Evolutionary conservation across 164 flowering plant genomes (phyloP).

Genomic region (Sextonia rubra): DNA sequence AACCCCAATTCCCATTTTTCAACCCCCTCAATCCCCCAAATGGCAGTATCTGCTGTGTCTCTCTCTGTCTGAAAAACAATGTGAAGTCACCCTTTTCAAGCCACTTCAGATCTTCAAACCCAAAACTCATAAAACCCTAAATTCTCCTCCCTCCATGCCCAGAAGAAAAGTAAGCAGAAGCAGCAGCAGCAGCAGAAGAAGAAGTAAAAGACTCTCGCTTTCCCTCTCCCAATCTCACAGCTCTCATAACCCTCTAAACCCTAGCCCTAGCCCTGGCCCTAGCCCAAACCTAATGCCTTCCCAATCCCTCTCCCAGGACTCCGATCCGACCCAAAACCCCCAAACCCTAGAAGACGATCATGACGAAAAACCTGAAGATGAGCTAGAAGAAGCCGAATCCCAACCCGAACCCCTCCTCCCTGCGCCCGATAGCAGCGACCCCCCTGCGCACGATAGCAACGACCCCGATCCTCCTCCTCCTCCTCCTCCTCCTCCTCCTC

Average conservation of each 20-base stretch:
- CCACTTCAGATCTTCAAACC: no score
- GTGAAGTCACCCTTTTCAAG: no score
- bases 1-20: no score
- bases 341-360: background rate
- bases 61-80: no score
- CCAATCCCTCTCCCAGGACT: background rate
- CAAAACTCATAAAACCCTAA: no score
- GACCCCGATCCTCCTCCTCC: constrained; percentile 9
- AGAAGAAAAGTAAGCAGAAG: background rate
- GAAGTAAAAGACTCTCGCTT: background rate
- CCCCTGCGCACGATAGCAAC: background rate
- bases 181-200: constrained; percentile 4
- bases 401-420: constrained; percentile 17
- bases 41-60: no score
- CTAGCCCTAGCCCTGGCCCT: no score
- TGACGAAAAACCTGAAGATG: background rate
- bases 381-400: background rate
- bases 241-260: no score
- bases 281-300: background rate
- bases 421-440: background rate
- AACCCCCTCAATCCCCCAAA: no score
- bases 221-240: no score
- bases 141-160: background rate
- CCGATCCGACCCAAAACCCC: background rate
- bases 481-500: constrained; percentile 10